These are phyloP conservation scores for Alternaria hordeiaustralica DNA, from an alignment of 2,329 filamentous ascomycete species.

Conservation along the genomic window DNA sequence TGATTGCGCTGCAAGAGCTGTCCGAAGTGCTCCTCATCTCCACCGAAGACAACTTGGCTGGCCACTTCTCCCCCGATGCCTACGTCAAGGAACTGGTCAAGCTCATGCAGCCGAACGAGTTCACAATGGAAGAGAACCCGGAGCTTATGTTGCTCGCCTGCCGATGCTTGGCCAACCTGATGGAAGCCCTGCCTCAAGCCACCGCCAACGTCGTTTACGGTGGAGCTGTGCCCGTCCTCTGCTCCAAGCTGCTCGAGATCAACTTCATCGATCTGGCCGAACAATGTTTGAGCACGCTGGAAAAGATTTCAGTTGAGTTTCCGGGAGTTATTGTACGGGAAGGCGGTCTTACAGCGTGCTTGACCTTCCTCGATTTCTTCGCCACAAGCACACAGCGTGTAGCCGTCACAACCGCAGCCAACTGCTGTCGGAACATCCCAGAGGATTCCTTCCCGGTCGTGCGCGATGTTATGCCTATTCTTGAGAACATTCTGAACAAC, in stretches of 20 bases:
- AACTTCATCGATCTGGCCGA: conserved; percentile 97
- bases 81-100: conserved; percentile 94
- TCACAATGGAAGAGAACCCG: conserved; percentile 85
- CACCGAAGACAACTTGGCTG: conserved; percentile 94
- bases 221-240: conserved; percentile 92
- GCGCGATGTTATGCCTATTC: conserved; percentile 93
- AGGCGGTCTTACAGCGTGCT: conserved; percentile 91
- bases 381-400: conserved; percentile 95
- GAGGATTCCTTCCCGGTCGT: conserved; percentile 92
- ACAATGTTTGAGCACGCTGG: conserved; percentile 92
- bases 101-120: conserved; percentile 89
- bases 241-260: conserved; percentile 93
- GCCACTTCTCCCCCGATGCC: conserved; percentile 91
- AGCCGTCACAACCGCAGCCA: conserved; percentile 95
- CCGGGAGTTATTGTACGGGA: conserved; percentile 94
- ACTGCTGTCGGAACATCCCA: conserved; percentile 96
- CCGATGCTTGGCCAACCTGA: conserved; percentile 92
- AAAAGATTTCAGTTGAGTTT: conserved; percentile 97
- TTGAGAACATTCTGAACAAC: conserved; percentile 87
- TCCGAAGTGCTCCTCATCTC: conserved; percentile 93
- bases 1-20: conserved; percentile 90
- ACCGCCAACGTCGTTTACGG: conserved; percentile 97
- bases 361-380: conserved; percentile 97
- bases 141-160: conserved; percentile 98
- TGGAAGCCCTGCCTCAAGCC: conserved; percentile 93